Percentiles rank a stretch among this genome's conserved stretches.
These are phyloP conservation scores for Candida smagusa DNA, from an alignment of 1,139 yeast genomes.

Conservation along the genomic window DNA sequence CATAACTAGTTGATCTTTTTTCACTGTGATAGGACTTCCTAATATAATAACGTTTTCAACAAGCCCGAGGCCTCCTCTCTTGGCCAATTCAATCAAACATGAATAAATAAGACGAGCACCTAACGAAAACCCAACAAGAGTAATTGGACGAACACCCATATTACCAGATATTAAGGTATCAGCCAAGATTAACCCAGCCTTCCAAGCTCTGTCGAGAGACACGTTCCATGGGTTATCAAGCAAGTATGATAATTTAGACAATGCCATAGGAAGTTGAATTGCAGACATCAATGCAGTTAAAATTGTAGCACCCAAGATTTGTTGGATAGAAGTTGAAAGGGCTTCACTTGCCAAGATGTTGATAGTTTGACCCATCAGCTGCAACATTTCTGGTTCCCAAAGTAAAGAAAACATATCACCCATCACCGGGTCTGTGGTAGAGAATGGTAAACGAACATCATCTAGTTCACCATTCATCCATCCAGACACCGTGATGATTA, in stretches of 20 bases:
- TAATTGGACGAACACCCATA: slow-evolving; percentile 88
- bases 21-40: slow-evolving; percentile 86
- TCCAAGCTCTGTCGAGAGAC: slow-evolving; percentile 95
- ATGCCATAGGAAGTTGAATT: slow-evolving; percentile 86
- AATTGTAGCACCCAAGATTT: slow-evolving; percentile 88
- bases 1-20: slow-evolving; percentile 70
- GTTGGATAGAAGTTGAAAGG: slow-evolving; percentile 88
- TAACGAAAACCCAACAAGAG: slow-evolving; percentile 88
- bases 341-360: slow-evolving; percentile 92
- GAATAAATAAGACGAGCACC: slow-evolving; percentile 94
- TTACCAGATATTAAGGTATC: slow-evolving; percentile 86
- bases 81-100: slow-evolving; percentile 82
- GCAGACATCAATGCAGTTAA: slow-evolving; percentile 96
- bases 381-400: slow-evolving; percentile 99
- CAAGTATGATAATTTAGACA: slow-evolving; percentile 83
- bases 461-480: slow-evolving; percentile 97
- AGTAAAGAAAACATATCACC: slow-evolving; percentile 88
- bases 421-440: slow-evolving; percentile 96
- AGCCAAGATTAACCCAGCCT: slow-evolving; percentile 88
- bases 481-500: slow-evolving; percentile 90
- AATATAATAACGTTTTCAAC: slow-evolving; percentile 85
- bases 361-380: slow-evolving; percentile 94
- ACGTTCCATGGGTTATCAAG: slow-evolving; percentile 98
- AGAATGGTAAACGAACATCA: slow-evolving; percentile 94
- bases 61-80: slow-evolving; percentile 81